Conservation (phyloP, 257 asterid genomes). For the Nemophila menziesii region DNA sequence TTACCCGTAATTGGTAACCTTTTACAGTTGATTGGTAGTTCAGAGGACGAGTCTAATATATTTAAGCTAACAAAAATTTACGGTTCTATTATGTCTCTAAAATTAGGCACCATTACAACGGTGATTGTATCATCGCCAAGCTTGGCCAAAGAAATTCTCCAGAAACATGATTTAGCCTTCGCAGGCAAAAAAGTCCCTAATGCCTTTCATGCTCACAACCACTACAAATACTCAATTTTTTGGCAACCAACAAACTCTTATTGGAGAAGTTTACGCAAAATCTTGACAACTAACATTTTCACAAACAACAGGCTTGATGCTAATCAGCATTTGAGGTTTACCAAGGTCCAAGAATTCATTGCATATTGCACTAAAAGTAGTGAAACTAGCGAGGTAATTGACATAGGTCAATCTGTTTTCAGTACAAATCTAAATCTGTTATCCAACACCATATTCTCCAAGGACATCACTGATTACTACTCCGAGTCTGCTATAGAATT, state of each 20-base stretch:
- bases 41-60: constrained; percentile 16
- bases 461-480: constrained; percentile 30
- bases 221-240: constrained; percentile 7
- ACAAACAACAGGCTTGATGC: constrained; percentile 50
- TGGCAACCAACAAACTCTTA: constrained; percentile 11
- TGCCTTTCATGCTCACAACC: constrained; percentile 12
- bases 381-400: constrained; percentile 25
- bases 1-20: constrained; percentile 65
- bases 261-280: constrained; percentile 16
- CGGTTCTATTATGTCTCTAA: constrained; percentile 24
- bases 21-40: constrained; percentile 18
- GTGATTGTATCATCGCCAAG: constrained; percentile 51
- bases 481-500: constrained; percentile 53
- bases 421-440: constrained; percentile 30
- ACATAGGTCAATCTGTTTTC: constrained; percentile 17
- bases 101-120: constrained; percentile 44
- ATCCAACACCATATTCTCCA: constrained; percentile 40
- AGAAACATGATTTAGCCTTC: constrained; percentile 18
- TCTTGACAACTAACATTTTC: constrained; percentile 45
- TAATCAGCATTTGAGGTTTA: constrained; percentile 26
- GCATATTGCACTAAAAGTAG: constrained; percentile 32
- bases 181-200: constrained; percentile 14
- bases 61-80: constrained; percentile 12
- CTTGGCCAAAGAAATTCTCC: constrained; percentile 47
- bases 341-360: constrained; percentile 52